Evolutionary conservation across 371 early-diverging fungal genomes (phyloP).

Genomic region (Parasitella parasitica): DNA sequence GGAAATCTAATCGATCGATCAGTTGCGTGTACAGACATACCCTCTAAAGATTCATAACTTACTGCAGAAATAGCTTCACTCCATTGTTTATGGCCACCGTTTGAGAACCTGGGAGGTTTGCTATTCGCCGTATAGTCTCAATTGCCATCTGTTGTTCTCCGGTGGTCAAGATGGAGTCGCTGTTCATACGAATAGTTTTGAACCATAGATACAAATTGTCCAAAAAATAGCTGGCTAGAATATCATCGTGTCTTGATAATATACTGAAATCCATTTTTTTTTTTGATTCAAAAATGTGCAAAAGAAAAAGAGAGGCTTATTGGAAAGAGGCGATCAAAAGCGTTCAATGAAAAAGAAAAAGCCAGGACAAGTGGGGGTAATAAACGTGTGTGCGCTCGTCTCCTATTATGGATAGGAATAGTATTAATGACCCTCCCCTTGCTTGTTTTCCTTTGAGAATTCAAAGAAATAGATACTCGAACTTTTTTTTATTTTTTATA

Average conservation of each 20-base stretch:
- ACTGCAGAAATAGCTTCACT: slow-evolving; percentile 52
- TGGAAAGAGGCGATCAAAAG: too few species aligned
- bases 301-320: background rate
- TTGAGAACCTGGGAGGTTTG: background rate
- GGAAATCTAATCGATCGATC: slow-evolving; percentile 19
- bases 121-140: slow-evolving; percentile 39
- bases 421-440: too few species aligned
- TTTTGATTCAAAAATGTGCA: background rate
- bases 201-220: slow-evolving; percentile 63
- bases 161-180: background rate
- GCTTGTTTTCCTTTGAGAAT: too few species aligned
- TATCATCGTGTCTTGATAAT: slow-evolving; percentile 64
- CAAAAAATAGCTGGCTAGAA: slow-evolving; percentile 58
- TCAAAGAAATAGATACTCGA: too few species aligned
- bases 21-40: background rate
- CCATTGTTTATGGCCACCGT: slow-evolving; percentile 37
- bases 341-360: too few species aligned
- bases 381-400: too few species aligned
- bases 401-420: too few species aligned
- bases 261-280: slow-evolving; percentile 30
- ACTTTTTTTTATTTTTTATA: too few species aligned
- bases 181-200: slow-evolving; percentile 53
- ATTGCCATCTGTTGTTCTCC: slow-evolving; percentile 19
- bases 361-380: too few species aligned
- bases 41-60: background rate